phyloP scores from a whole-genome alignment of 2,329 filamentous ascomycete genomes.

The Clonostachys sp. region DNA sequence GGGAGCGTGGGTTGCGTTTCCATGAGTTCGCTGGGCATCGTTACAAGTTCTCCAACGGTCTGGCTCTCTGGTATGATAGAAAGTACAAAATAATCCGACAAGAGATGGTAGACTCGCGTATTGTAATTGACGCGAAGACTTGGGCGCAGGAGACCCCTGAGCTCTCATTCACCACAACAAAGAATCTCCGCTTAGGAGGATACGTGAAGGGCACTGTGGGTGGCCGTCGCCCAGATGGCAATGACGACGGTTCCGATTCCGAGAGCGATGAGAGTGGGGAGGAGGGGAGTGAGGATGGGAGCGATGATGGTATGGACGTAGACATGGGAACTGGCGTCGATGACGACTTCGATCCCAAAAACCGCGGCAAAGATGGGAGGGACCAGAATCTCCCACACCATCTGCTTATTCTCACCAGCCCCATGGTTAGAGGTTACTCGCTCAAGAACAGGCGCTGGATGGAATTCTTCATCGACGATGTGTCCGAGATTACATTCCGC shows the following conservation, averaged over 20 bases:
- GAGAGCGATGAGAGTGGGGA: background rate
- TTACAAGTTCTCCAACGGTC: conserved; percentile 40
- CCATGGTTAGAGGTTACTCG: conserved; percentile 24
- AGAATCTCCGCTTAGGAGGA: no score
- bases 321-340: no score
- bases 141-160: conserved; percentile 17
- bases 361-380: no score
- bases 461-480: conserved; percentile 30
- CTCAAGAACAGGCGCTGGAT: conserved; percentile 14
- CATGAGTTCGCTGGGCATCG: conserved; percentile 38
- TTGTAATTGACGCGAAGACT: conserved; percentile 21
- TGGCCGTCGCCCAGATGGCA: no score
- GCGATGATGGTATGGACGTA: no score
- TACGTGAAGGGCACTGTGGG: no score
- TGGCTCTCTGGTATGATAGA: conserved; percentile 20
- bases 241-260: no score
- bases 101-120: conserved; percentile 19
- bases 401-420: conserved; percentile 3
- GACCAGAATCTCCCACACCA: conserved; percentile 5
- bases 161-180: no score
- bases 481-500: conserved; percentile 35
- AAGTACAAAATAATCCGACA: conserved; percentile 9
- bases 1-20: conserved; percentile 37
- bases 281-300: background rate
- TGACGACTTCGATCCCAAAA: no score